Percentiles rank a stretch among this genome's conserved stretches.
phyloP scores from a whole-genome alignment of 768 basidiomycete genomes.

The Hygrophorus russula region DNA sequence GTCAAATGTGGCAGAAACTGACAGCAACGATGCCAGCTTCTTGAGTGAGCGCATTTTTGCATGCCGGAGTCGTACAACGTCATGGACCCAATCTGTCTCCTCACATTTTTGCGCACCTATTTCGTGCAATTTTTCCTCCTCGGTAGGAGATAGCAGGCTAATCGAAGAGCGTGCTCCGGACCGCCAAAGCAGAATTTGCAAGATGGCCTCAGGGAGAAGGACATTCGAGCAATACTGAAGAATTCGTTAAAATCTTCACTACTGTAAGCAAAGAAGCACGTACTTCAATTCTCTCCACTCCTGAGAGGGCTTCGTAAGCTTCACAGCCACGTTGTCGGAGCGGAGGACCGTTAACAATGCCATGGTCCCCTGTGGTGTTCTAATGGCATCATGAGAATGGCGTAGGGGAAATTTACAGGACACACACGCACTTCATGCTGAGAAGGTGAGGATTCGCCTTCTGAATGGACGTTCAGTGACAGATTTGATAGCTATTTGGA shows the following conservation, averaged over 20 bases:
- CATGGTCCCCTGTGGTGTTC: background rate
- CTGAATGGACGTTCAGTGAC: no score
- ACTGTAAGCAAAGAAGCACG: constrained; percentile 11
- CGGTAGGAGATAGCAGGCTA: constrained; percentile 35
- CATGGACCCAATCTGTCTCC: constrained; percentile 62
- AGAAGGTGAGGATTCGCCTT: no score
- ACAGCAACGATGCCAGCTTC: constrained; percentile 8
- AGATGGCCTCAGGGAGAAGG: constrained; percentile 58
- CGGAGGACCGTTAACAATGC: background rate
- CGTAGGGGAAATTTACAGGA: background rate
- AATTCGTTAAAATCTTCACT: background rate
- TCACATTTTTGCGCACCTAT: constrained; percentile 34
- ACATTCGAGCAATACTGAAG: constrained; percentile 60
- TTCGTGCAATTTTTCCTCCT: constrained; percentile 46
- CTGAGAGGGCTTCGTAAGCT: constrained; percentile 32
- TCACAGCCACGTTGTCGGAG: constrained; percentile 24
- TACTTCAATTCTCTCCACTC: constrained; percentile 42
- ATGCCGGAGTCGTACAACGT: constrained; percentile 37
- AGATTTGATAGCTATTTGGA: no score
- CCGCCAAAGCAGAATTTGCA: constrained; percentile 70
- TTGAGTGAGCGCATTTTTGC: constrained; percentile 14
- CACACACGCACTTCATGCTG: background rate
- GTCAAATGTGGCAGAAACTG: background rate
- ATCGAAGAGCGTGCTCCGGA: constrained; percentile 41
- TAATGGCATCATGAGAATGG: background rate